phyloP scores from a whole-genome alignment of 768 basidiomycete species.

The Mycena vulgaris region DNA sequence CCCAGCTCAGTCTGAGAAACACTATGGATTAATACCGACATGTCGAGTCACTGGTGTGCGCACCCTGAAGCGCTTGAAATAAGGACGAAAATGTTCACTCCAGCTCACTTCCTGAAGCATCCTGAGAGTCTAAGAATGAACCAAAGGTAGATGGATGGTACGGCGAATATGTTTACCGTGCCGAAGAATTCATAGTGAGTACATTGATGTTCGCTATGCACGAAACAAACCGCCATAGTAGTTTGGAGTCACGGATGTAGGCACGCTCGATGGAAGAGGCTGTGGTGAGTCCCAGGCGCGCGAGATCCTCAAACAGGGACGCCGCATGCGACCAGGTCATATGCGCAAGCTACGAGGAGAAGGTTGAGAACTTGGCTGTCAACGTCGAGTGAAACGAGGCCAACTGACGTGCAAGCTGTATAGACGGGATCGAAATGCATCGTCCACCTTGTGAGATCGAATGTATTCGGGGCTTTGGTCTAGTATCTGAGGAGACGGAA shows the following conservation, averaged over 20 bases:
- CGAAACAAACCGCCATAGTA: slow-evolving; percentile 21
- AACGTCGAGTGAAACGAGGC: not conserved
- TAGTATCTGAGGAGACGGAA: slow-evolving; percentile 27
- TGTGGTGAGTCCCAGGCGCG: not conserved
- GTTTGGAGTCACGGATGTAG: slow-evolving; percentile 7
- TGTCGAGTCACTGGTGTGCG: not conserved
- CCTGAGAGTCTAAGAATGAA: not conserved
- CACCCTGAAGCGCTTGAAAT: slow-evolving; percentile 8
- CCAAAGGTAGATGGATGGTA: not conserved
- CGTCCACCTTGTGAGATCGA: slow-evolving; percentile 6
- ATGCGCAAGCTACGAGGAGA: not conserved
- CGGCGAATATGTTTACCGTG: not conserved
- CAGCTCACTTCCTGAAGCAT: not conserved
- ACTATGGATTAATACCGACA: not conserved
- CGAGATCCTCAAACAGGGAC: slow-evolving; percentile 16
- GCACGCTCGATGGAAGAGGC: slow-evolving; percentile 26
- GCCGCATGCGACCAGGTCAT: slow-evolving; percentile 19
- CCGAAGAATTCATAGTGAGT: not conserved
- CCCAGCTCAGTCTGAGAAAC: not conserved
- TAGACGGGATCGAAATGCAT: slow-evolving; percentile 16
- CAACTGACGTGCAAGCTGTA: not conserved
- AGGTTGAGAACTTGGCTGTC: not conserved
- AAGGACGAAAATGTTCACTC: slow-evolving; percentile 3
- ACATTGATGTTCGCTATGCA: not conserved
- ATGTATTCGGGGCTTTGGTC: not conserved